phyloP scores from a whole-genome alignment of 2,329 filamentous ascomycete genomes.

The Aspergillus carbonarius region DNA sequence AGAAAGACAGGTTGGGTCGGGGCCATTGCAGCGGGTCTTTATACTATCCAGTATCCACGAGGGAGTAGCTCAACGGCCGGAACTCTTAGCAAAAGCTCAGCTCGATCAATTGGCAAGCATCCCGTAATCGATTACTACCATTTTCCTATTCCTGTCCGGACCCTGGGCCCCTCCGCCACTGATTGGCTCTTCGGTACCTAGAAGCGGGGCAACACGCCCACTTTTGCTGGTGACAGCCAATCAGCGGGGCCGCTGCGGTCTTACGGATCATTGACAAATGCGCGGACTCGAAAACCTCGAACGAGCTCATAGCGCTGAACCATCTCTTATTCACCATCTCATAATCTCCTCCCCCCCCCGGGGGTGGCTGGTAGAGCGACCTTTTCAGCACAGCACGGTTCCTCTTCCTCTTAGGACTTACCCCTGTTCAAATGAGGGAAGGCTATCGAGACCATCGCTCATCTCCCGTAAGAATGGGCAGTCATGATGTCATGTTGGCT shows the following conservation, averaged over 20 bases:
- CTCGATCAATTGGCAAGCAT: conserved; percentile 8
- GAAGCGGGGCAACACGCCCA: not conserved
- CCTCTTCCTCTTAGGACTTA: not conserved
- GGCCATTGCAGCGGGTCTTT: not conserved
- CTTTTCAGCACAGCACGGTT: not conserved
- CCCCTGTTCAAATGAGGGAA: not conserved
- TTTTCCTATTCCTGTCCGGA: not conserved
- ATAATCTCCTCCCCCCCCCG: not conserved
- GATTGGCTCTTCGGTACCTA: not conserved
- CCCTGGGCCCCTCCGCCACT: not conserved
- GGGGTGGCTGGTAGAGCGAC: not conserved
- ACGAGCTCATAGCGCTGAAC: conserved; percentile 1
- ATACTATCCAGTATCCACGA: conserved; percentile 1
- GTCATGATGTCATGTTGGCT: conserved; percentile 13
- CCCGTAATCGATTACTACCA: conserved; percentile 5
- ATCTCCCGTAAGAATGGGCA: not conserved
- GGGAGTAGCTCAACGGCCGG: not conserved
- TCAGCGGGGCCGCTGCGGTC: conserved; percentile 12
- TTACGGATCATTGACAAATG: conserved; percentile 39
- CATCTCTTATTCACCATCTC: conserved; percentile 11
- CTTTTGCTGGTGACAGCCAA: not conserved
- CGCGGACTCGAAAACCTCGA: not conserved
- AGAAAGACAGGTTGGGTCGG: not conserved
- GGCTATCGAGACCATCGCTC: not conserved
- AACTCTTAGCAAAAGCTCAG: not conserved